Evolutionary conservation across 2,329 filamentous ascomycete species (phyloP), one percentile per base, ranked within the genome.

Genomic region (Cryphonectria naterciae): DNA sequence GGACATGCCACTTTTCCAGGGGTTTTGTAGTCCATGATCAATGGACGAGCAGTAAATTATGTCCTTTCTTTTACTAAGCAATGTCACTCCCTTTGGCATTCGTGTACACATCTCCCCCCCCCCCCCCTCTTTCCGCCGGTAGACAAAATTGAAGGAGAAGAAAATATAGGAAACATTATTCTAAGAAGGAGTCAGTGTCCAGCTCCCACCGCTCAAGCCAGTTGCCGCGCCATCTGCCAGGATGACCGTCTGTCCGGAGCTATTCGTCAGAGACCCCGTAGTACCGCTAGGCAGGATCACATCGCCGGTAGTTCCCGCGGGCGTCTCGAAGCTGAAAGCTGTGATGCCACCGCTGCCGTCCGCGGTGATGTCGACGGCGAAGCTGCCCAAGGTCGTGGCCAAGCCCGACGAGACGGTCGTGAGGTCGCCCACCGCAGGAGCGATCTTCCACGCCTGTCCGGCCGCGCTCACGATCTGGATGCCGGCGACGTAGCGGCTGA

Each of bases 401-500:
- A 73, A 61, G 10, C 71, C 71, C 22, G 66, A 41, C n/a, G 60
- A 71, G 25, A 73, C 63, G 22, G 66, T 56, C 43, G 74, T 77
- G n/a, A 85, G 74, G 68, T 83, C 81, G 0, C 81, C 82, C 43
- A 80, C 76, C 70, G 81, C 79, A 4, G 83, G 83, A 52, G 77
- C 78, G 22, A 84, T 77, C 41, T 68, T 72, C 80, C 81, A 84
- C 10, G 75, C 74, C 52, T 75, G 76, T 0, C 82, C 82, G 4
- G 76, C 78, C 2, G 79, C 79, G 1, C 76, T 73, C 0, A 79
- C 79, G 46, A 85, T 74, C 68, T 78, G 77, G 32, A 86, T 75
- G 0, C 85, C 85, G 1, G 85, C 77, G 25, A 85, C 76, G 37
- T 80, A 80, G 56, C 82, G 80, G 2, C 81, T 77, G n/a, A 82